Evolutionary conservation across 768 basidiomycete genomes (phyloP).

Genomic region (Cyclocybe aegerita): DNA sequence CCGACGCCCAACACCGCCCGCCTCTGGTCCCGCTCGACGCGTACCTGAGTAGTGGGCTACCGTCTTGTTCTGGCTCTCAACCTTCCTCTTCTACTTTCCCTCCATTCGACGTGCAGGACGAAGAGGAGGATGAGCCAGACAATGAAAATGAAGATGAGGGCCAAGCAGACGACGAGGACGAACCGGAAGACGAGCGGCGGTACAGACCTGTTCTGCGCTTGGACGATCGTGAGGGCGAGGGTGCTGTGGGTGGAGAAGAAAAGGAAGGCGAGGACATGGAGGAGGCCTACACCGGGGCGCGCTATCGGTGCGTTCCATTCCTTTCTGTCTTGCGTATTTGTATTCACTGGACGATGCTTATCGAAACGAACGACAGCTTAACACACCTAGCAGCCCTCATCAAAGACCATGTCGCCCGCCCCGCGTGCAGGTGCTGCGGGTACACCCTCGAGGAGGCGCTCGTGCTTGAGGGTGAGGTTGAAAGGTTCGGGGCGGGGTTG

Average conservation of each 20-base stretch:
- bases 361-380: constrained; percentile 36
- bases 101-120: too few species aligned
- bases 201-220: too few species aligned
- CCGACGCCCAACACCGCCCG: constrained; percentile 65
- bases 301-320: constrained; percentile 54
- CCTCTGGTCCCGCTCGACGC: constrained; percentile 56
- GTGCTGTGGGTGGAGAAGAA: too few species aligned
- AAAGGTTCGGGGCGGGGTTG: constrained; percentile 51
- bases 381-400: constrained; percentile 63
- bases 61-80: constrained; percentile 39
- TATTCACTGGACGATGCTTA: not conserved
- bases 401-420: constrained; percentile 47
- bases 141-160: not conserved
- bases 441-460: constrained; percentile 65
- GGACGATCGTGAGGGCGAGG: too few species aligned
- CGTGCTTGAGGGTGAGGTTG: constrained; percentile 55
- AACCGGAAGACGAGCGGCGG: not conserved
- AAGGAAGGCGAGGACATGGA: too few species aligned
- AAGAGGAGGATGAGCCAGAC: constrained; percentile 13
- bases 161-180: not conserved
- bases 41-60: constrained; percentile 51
- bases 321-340: not conserved
- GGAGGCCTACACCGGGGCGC: constrained; percentile 40
- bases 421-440: constrained; percentile 34
- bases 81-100: too few species aligned